Base-by-base conservation (phyloP, 441 rosid species). In the Populus hybrid region DNA sequence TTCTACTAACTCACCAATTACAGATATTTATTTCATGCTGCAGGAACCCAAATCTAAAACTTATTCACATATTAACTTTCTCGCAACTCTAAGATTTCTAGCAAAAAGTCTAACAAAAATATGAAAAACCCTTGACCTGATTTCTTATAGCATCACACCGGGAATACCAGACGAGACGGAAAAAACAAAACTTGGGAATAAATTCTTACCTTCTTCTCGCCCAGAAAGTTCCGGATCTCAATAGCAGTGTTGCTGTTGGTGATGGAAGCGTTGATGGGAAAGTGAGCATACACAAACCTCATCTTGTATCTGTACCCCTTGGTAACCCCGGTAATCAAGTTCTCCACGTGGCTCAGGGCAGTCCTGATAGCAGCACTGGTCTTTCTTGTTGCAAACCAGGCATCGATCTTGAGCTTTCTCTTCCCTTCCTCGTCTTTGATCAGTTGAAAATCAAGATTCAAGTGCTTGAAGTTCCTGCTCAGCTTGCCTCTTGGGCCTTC, bases 401-500 rank as follows among this genome's bases (percentile, higher is more conserved):
- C 94, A 23, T 92, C 95, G 76, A 91, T 87, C 88, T 74, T 89
- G 11, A 93, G 91, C 89, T 89, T 89, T 30, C 87, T 76, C 79
- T 86, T 84, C 0, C 94, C 97, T 12, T 34, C 85, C 79, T 72
- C 86, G 72, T 91, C 95, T 73, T 83, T 93, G 80, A 88, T 89
- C 69, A 90, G 81, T 71, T 90, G 94, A 81, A 91, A 91, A 73
- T 93, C 94, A 65, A 92, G 92, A 81, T 91, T 89, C 63, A 50
- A 8, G 3, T 72, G 68, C 88, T 91, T 93, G 89, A 93, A 93
- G 78, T 93, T 85, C 36, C 96, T 89, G 23, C 16, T 74, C 54
- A 93, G 97, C 82, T 88, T 93, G 21, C 97, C 97, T 1, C 96
- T 80, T 0, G 95, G 96, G 0, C 97, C 94, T 76, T 89, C 97